phyloP scores from a whole-genome alignment of 2,329 filamentous ascomycete species.

The Fusarium nanum region DNA sequence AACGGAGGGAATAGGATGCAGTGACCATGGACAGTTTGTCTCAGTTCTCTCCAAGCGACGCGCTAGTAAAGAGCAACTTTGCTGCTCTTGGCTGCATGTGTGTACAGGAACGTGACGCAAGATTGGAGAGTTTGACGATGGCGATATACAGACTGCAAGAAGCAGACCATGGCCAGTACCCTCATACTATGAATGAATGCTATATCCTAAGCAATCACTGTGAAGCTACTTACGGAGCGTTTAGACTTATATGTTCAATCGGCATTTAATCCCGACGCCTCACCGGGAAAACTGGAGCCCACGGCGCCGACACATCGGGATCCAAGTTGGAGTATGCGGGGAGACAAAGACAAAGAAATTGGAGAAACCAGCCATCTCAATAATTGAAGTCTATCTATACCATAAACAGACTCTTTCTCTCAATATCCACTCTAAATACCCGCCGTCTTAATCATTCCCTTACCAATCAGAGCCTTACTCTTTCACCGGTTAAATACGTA shows the following conservation, averaged over 20 bases:
- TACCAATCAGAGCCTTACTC: neutral
- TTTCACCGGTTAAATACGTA: constrained; percentile 23
- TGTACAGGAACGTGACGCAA: neutral
- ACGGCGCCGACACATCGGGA: neutral
- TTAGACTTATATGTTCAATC: neutral
- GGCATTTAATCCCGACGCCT: neutral
- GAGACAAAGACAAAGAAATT: neutral
- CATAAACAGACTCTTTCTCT: neutral
- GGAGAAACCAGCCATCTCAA: neutral
- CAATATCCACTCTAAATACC: neutral
- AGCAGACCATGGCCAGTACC: too few species aligned
- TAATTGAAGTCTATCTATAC: neutral
- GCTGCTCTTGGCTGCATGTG: neutral
- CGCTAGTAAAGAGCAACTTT: neutral
- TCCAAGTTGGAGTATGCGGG: constrained; percentile 1
- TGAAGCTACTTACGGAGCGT: neutral
- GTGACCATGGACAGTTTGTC: neutral
- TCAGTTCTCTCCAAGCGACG: neutral
- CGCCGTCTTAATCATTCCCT: neutral
- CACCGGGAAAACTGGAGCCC: neutral
- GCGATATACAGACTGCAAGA: too few species aligned
- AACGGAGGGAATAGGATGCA: neutral
- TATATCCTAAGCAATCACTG: neutral
- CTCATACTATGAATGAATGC: too few species aligned
- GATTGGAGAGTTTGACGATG: neutral